Evolutionary conservation across 2,329 filamentous ascomycete species (phyloP).

Genomic region (Didymella exigua): DNA sequence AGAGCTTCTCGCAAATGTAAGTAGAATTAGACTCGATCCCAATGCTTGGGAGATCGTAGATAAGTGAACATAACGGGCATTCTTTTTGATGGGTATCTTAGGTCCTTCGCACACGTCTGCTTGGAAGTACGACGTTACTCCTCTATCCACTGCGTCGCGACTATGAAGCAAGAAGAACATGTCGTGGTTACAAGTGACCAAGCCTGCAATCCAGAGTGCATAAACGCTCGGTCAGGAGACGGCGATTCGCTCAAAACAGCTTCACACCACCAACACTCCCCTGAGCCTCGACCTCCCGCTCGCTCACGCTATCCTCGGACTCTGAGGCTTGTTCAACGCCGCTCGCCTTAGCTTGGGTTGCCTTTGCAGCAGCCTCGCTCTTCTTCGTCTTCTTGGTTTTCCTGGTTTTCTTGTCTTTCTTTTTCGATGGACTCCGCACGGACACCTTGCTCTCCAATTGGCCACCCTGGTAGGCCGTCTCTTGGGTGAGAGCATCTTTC

Average conservation of each 20-base stretch:
- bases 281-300: background rate
- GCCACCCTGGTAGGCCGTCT: background rate
- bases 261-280: slow-evolving; percentile 3
- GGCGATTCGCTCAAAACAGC: background rate
- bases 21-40: background rate
- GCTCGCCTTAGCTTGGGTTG: background rate
- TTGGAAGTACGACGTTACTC: too few relatives aligned
- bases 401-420: slow-evolving; percentile 2
- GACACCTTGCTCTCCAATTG: slow-evolving; percentile 9
- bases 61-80: background rate
- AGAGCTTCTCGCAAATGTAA: too few relatives aligned
- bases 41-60: background rate
- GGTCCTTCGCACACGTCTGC: background rate
- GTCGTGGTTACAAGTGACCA: too few relatives aligned
- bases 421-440: slow-evolving; percentile 5
- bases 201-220: too few relatives aligned
- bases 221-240: background rate
- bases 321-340: background rate
- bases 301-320: background rate
- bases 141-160: too few relatives aligned
- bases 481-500: background rate
- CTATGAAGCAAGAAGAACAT: too few relatives aligned
- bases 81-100: background rate
- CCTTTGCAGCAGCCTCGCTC: slow-evolving; percentile 1
- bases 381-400: slow-evolving; percentile 9